A percentile compares a stretch with the other conserved stretches of the same genome.
These are phyloP conservation scores for Candida cerambycidarum DNA, from an alignment of 805 yeast species.

Conservation along the genomic window DNA sequence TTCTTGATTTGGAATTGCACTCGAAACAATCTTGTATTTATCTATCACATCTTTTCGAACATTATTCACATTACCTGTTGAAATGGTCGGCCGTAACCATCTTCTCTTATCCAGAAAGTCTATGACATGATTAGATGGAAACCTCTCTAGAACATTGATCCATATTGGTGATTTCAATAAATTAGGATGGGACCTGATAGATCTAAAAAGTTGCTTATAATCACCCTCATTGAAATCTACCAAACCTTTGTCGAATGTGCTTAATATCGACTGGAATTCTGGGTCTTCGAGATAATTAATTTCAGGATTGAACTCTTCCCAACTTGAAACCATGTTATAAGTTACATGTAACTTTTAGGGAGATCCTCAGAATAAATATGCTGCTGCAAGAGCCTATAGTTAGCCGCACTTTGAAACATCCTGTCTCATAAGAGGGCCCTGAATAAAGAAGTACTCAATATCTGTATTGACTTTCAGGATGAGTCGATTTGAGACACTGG, in stretches of 20 bases:
- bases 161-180: neutral
- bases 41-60: neutral
- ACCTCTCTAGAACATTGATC: neutral
- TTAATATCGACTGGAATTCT: neutral
- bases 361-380: no score
- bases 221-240: neutral
- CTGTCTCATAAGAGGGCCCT: no score
- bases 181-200: neutral
- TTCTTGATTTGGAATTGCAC: neutral
- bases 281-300: neutral
- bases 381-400: no score
- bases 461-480: no score
- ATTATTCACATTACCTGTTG: neutral
- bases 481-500: no score
- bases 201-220: neutral
- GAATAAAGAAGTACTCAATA: no score
- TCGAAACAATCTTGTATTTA: neutral
- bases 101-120: neutral
- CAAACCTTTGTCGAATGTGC: neutral
- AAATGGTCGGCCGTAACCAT: neutral
- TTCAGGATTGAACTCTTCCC: neutral
- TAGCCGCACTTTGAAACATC: no score
- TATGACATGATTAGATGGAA: neutral
- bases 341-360: no score
- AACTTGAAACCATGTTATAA: neutral